Evolutionary conservation across 139 green algal genomes (phyloP), one percentile per base, ranked within the genome.

Genomic region (Volvox reticuliferus): DNA sequence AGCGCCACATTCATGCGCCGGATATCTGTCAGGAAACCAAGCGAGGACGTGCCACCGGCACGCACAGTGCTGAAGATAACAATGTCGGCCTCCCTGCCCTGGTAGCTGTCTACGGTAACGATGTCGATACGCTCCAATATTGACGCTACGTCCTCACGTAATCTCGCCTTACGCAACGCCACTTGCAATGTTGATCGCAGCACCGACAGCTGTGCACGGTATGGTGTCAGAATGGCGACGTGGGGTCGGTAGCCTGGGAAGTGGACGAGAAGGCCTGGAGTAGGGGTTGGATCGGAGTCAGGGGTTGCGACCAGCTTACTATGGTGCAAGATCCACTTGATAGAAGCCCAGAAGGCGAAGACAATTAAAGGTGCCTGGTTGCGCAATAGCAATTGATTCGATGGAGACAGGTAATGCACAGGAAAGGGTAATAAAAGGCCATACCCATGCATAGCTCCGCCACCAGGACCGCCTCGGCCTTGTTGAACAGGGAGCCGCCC

Each of bases 1-100:
- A 98, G 89, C 0, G 88, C 95, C 63, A 98, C 96, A 62, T 98
- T 98, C 95, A 97, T 97, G 77, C 96, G 94, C 20, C 96, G 84
- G 12, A 95, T 92, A 81, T 97, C 95, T 35, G 93, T 91, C n/a
- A 97, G 91, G 83, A 97, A 97, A 32, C 96, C 96, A 12, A 98
- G 76, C 12, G 71, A 30, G 9, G 61, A 71, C 0, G 19, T 69
- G 24, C 80, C 68, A 55, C 67, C 67, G 26, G 63, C 96, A 17
- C 96, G 91, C 22, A 97, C 95, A 90, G 93, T 95, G 71, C 86
- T 94, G 90, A 97, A 95, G 73, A 97, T 92, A 33, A 97, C 94
- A 0, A 97, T 85, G 86, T 97, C 95, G 0, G 95, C 95, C 89
- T 97, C 96, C 0, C 93, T 85, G 33, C 96, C 96, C 94, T 97